These are phyloP conservation scores for Claviceps quebecensis DNA, from an alignment of 2,329 filamentous ascomycete genomes.

Conservation along the genomic window DNA sequence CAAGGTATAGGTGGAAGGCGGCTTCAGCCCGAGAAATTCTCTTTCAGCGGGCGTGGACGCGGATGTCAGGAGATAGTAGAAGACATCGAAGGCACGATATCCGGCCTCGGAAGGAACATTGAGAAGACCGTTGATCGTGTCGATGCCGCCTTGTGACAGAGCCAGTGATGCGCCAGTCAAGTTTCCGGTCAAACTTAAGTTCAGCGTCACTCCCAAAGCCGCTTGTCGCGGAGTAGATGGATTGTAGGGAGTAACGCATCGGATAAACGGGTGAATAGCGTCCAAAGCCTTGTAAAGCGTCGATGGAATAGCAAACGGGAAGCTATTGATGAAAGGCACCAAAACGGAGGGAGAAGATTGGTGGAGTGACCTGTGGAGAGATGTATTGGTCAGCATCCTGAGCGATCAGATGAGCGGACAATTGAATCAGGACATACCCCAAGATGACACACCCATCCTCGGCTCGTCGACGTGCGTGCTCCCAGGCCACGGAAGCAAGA, in stretches of 20 bases:
- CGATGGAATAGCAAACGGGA: constrained; percentile 67
- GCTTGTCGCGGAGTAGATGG: constrained; percentile 71
- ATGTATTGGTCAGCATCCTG: constrained; percentile 7
- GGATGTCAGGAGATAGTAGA: constrained; percentile 92
- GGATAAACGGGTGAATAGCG: constrained; percentile 72
- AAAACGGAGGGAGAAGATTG: constrained; percentile 76
- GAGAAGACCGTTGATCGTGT: constrained; percentile 67
- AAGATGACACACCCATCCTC: constrained; percentile 91
- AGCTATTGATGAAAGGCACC: constrained; percentile 61
- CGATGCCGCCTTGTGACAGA: constrained; percentile 75
- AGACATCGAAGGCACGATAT: constrained; percentile 89
- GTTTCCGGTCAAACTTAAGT: constrained; percentile 66
- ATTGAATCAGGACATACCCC: constrained; percentile 42
- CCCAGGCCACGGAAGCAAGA: constrained; percentile 75
- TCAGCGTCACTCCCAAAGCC: constrained; percentile 67
- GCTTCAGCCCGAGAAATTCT: constrained; percentile 72
- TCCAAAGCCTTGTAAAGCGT: constrained; percentile 66
- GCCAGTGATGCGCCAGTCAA: constrained; percentile 63
- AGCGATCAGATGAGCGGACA: background rate
- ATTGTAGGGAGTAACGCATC: constrained; percentile 78
- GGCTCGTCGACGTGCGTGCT: constrained; percentile 84
- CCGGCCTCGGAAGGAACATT: constrained; percentile 67
- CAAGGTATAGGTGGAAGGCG: constrained; percentile 62
- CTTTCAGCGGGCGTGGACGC: constrained; percentile 78
- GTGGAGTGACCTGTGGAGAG: constrained; percentile 58